A percentile compares a stretch with the other conserved stretches of the same genome.
phyloP scores from a whole-genome alignment of 768 basidiomycete genomes.

The Podaxis sp. region DNA sequence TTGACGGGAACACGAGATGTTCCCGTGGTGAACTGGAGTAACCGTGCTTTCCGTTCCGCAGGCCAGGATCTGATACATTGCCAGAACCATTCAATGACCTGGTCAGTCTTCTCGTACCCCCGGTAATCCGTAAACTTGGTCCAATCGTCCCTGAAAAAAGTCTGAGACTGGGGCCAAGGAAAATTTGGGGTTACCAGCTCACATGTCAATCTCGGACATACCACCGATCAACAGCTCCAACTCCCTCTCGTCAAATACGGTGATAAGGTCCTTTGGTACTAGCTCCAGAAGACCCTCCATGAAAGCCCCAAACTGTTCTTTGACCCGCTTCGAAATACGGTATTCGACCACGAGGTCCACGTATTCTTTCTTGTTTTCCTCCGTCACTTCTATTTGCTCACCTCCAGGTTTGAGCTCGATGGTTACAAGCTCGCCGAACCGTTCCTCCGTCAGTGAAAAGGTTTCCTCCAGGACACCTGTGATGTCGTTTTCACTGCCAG shows the following conservation, averaged over 20 bases:
- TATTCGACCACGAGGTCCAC: constrained; percentile 79
- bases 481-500: constrained; percentile 67
- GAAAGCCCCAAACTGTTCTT: constrained; percentile 84
- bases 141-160: constrained; percentile 72
- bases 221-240: constrained; percentile 89
- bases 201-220: constrained; percentile 91
- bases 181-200: constrained; percentile 24
- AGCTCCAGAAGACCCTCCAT: constrained; percentile 85
- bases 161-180: constrained; percentile 9
- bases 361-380: constrained; percentile 77
- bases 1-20: constrained; percentile 87
- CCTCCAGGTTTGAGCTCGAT: constrained; percentile 68
- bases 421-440: constrained; percentile 70
- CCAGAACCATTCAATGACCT: constrained; percentile 97
- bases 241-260: constrained; percentile 90
- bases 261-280: constrained; percentile 79
- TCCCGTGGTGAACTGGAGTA: constrained; percentile 87
- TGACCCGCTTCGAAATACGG: constrained; percentile 78
- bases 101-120: constrained; percentile 81
- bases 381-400: constrained; percentile 60
- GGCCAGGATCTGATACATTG: constrained; percentile 90
- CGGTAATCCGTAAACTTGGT: constrained; percentile 93
- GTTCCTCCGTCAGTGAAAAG: constrained; percentile 69
- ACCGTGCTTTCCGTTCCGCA: constrained; percentile 80
- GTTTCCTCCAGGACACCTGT: constrained; percentile 74